Evolutionary conservation across 805 yeast genomes (phyloP).

Genomic region (Dipodascus albidus): DNA sequence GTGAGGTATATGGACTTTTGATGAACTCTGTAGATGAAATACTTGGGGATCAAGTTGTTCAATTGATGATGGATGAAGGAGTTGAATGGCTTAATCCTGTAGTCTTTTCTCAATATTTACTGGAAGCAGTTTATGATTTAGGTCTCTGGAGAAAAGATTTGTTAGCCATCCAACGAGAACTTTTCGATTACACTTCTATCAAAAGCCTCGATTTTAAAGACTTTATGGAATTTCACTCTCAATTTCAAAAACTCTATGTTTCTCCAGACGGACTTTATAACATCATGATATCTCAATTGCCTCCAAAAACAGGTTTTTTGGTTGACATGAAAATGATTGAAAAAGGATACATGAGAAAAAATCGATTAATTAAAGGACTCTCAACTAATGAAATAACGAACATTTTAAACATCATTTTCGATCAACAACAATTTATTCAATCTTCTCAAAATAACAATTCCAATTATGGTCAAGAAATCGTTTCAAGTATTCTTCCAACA

Average conservation of each 20-base stretch:
- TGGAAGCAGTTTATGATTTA: background rate
- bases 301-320: background rate
- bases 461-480: no score
- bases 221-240: background rate
- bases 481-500: background rate
- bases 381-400: background rate
- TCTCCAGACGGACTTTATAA: background rate
- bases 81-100: background rate
- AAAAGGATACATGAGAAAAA: background rate
- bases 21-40: background rate
- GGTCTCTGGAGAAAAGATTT: background rate
- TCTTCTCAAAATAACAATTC: no score
- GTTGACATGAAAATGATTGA: background rate
- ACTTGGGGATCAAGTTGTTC: background rate
- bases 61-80: background rate
- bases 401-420: background rate
- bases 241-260: background rate
- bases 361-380: background rate
- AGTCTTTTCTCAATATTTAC: background rate
- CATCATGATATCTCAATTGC: background rate
- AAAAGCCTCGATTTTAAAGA: background rate
- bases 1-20: background rate
- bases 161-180: background rate
- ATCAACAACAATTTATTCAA: background rate
- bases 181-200: background rate